These are phyloP conservation scores for Monosporozyma aerobia DNA, from an alignment of 805 yeast species.

Conservation along the genomic window DNA sequence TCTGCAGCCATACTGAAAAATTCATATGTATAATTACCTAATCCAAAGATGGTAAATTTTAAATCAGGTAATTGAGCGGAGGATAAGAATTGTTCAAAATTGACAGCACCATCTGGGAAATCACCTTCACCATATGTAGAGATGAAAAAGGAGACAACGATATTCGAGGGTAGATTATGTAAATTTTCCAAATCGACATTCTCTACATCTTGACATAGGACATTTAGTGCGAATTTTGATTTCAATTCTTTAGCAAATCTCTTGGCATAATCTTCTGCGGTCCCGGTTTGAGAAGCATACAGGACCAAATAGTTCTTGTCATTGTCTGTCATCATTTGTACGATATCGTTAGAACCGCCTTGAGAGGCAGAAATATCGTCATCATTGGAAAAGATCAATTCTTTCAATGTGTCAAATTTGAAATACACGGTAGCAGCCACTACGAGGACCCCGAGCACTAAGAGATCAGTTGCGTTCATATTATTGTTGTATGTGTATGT, in stretches of 20 bases:
- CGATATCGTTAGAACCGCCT: constrained; percentile 46
- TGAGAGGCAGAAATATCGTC: constrained; percentile 28
- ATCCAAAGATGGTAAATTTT: constrained; percentile 72
- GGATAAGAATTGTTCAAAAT: constrained; percentile 61
- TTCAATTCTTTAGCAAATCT: constrained; percentile 84
- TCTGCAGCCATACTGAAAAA: constrained; percentile 78
- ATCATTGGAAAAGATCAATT: constrained; percentile 29
- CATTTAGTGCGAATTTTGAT: constrained; percentile 68
- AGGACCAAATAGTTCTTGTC: constrained; percentile 71
- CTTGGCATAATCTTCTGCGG: constrained; percentile 94
- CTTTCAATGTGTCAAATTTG: constrained; percentile 7
- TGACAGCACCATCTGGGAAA: constrained; percentile 89
- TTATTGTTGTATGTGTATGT: too few relatives aligned
- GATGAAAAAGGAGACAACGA: constrained; percentile 64
- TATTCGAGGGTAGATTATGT: constrained; percentile 48
- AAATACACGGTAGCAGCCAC: constrained; percentile 3
- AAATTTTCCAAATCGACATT: constrained; percentile 79
- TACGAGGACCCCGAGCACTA: constrained; percentile 40
- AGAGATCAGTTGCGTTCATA: constrained; percentile 62
- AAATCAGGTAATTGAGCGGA: constrained; percentile 44
- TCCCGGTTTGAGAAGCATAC: constrained; percentile 96
- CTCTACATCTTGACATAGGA: constrained; percentile 81
- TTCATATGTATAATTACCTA: constrained; percentile 93
- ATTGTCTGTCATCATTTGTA: constrained; percentile 46
- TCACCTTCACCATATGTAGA: constrained; percentile 99